Percentiles rank a stretch among this genome's conserved stretches.
phyloP scores from a whole-genome alignment of 495 filamentous ascomycete species.

The Beverwykella pulmonaria region DNA sequence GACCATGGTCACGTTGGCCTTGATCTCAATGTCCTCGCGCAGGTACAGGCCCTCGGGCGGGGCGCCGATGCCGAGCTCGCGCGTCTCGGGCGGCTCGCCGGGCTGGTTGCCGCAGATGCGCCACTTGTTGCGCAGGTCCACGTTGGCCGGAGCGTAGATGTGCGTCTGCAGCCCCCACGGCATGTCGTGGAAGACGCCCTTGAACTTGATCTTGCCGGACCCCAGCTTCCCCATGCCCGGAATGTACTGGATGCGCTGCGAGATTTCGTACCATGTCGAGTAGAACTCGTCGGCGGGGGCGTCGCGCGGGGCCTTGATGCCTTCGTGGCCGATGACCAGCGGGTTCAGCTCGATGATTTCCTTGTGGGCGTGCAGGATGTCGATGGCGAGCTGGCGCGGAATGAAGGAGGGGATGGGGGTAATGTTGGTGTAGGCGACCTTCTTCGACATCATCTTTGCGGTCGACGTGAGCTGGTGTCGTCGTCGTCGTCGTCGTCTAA shows the following conservation, averaged over 20 bases:
- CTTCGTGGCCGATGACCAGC: constrained; percentile 40
- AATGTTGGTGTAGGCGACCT: constrained; percentile 45
- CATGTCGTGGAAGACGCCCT: constrained; percentile 46
- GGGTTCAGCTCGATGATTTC: constrained; percentile 48
- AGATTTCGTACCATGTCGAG: constrained; percentile 46
- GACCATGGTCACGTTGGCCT: constrained; percentile 41
- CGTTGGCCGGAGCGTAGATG: constrained; percentile 44
- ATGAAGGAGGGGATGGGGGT: constrained; percentile 46
- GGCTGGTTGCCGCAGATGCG: constrained; percentile 45
- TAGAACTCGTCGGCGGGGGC: constrained; percentile 46
- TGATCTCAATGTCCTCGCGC: constrained; percentile 46
- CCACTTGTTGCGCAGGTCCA: constrained; percentile 46
- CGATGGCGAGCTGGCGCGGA: constrained; percentile 47
- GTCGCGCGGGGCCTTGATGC: constrained; percentile 45
- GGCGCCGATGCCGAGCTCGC: constrained; percentile 44
- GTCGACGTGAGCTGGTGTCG: not conserved
- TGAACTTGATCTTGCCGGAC: constrained; percentile 44
- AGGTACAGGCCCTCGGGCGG: constrained; percentile 46
- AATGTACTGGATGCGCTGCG: constrained; percentile 44
- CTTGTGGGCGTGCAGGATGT: constrained; percentile 46
- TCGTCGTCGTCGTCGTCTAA: not conserved
- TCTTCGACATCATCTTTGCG: constrained; percentile 42
- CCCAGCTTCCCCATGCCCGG: constrained; percentile 44
- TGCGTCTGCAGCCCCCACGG: constrained; percentile 47
- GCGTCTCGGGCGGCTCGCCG: constrained; percentile 42